phyloP scores from a whole-genome alignment of 192 early-diverging fungal species.

The Spizellomyces punctatus region DNA sequence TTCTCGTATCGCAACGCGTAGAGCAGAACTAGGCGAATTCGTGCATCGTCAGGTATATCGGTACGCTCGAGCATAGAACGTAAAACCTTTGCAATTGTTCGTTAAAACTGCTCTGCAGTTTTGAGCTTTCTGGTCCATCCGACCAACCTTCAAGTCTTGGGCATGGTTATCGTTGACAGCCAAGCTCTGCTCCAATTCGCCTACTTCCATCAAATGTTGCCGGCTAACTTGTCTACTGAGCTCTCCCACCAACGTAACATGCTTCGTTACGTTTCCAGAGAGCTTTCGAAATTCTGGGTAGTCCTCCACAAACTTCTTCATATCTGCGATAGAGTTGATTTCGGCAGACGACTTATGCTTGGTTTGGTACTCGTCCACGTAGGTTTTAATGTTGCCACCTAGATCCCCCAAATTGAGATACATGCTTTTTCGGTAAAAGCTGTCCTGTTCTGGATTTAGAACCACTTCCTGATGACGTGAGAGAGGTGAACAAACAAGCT shows the following conservation, averaged over 20 bases:
- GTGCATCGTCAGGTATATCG: constrained; percentile 70
- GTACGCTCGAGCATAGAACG: constrained; percentile 70
- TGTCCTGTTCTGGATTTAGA: constrained; percentile 85
- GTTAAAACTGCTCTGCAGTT: background rate
- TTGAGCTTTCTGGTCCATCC: background rate
- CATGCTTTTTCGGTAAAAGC: constrained; percentile 90
- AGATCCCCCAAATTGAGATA: constrained; percentile 94
- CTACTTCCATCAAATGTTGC: constrained; percentile 78
- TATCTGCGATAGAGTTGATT: constrained; percentile 94
- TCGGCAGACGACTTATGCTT: constrained; percentile 89
- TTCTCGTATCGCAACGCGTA: constrained; percentile 95
- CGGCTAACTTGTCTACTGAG: constrained; percentile 78
- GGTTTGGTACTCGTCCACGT: constrained; percentile 92
- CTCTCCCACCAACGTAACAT: constrained; percentile 97
- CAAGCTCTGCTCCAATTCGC: constrained; percentile 93
- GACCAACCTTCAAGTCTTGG: constrained; percentile 75
- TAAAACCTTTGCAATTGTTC: constrained; percentile 47
- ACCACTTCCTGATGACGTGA: constrained; percentile 75
- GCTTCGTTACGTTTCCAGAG: constrained; percentile 95
- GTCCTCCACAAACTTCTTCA: constrained; percentile 99
- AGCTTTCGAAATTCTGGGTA: constrained; percentile 98
- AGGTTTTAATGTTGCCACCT: constrained; percentile 88
- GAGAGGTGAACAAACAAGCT: constrained; percentile 12
- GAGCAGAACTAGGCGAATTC: constrained; percentile 78
- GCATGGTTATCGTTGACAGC: constrained; percentile 86